These are phyloP conservation scores for Amanita polypyramis DNA, from an alignment of 768 basidiomycete species.

Conservation along the genomic window DNA sequence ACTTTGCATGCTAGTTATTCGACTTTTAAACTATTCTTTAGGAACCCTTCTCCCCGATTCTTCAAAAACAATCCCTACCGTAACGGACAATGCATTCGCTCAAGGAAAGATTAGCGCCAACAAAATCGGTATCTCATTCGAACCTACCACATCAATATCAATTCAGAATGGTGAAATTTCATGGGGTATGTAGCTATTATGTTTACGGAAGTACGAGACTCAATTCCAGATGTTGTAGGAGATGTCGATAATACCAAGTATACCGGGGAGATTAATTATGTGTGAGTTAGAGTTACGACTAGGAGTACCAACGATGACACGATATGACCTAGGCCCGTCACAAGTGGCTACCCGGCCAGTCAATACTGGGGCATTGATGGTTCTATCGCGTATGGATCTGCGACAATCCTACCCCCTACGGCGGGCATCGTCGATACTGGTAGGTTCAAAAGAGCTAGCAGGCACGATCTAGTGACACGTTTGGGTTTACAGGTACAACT, in stretches of 20 bases:
- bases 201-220: constrained; percentile 13
- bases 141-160: constrained; percentile 24
- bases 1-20: neutral
- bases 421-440: constrained; percentile 56
- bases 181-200: constrained; percentile 29
- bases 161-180: constrained; percentile 40
- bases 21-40: constrained; percentile 3
- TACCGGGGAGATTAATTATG: constrained; percentile 31
- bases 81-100: constrained; percentile 43
- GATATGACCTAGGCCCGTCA: constrained; percentile 30
- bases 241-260: constrained; percentile 34
- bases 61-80: constrained; percentile 33
- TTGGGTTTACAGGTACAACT: constrained; percentile 28
- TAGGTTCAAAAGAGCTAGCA: constrained; percentile 8
- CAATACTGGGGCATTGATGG: constrained; percentile 55
- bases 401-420: constrained; percentile 31
- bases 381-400: constrained; percentile 39
- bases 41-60: constrained; percentile 25
- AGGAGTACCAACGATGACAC: neutral
- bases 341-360: constrained; percentile 32
- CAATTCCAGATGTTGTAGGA: constrained; percentile 17
- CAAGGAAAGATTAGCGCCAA: constrained; percentile 28
- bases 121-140: constrained; percentile 40
- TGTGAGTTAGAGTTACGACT: constrained; percentile 16
- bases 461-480: neutral